Conservation (phyloP, 805 yeast species). For the Saccharomycopsis capsularis region DNA sequence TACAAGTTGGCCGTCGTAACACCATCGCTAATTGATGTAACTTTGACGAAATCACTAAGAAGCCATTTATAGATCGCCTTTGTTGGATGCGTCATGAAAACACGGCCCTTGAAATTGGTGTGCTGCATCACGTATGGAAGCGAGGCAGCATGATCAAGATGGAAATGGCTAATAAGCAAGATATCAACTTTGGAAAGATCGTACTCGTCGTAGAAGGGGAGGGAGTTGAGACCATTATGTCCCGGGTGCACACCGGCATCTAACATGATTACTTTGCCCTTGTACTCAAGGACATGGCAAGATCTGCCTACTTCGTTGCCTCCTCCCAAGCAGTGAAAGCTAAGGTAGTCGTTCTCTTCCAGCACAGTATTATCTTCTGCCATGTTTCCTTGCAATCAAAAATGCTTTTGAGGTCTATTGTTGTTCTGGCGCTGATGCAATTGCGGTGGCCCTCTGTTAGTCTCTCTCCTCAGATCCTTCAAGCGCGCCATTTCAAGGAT, state of each 20-base stretch:
- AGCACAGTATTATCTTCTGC: background rate
- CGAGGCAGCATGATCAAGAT: constrained; percentile 96
- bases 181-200: constrained; percentile 85
- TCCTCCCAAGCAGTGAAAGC: constrained; percentile 92
- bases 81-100: constrained; percentile 98
- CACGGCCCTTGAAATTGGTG: constrained; percentile 89
- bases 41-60: constrained; percentile 87
- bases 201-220: constrained; percentile 94
- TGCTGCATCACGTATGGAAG: constrained; percentile 97
- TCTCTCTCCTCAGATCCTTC: no score
- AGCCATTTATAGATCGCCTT: constrained; percentile 97
- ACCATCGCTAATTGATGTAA: constrained; percentile 51
- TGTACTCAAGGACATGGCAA: constrained; percentile 86
- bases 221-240: constrained; percentile 75
- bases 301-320: constrained; percentile 97
- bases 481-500: no score
- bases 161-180: constrained; percentile 87
- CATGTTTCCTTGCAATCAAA: no score
- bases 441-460: no score
- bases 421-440: no score
- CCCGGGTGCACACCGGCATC: constrained; percentile 99
- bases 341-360: constrained; percentile 34
- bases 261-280: constrained; percentile 90
- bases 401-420: no score
- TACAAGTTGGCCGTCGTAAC: constrained; percentile 47